Evolutionary conservation across 306 rosid species (phyloP), one percentile per base, ranked within the genome.

Genomic region (cucumber (Cucumis sativus)): DNA sequence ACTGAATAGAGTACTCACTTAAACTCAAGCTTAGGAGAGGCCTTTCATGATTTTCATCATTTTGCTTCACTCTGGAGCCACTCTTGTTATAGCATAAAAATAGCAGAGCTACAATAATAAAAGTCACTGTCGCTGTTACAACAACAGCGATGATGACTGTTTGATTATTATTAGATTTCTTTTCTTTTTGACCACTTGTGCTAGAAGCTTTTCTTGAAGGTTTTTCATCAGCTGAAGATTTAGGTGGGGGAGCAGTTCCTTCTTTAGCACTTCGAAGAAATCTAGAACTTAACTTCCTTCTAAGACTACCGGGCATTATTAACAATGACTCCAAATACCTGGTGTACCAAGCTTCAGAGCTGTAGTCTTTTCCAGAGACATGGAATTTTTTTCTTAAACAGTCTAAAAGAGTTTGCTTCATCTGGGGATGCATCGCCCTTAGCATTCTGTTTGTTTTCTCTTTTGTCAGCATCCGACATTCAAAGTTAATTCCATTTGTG

Each of bases 21-120:
- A 77, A 57, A 87, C 91, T 92, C 88, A 88, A 52, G 88, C 89
- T 87, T 75, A 95, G 97, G 63, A 95, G 92, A 41, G 99, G 98
- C 79, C 90, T 92, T 79, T 92, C 93, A 84, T 95, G 96, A 75
- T 79, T 90, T 80, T 82, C 93, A 83, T 95, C 99, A 72, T 77
- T 92, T 81, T 80, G 85, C 18, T 84, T 45, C 57, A 14, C 83
- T 82, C 47, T 75, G 54, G 72, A 79, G 25, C 86, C 86, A 68
- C 58, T 60, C 78, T 81, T 79, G 79, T 70, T 51, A 85, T 77
- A 92, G 81, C 90, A 90, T 20, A 88, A 51, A 76, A 90, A 88
- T 80, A 88, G 51, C 79, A 87, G 43, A 33, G 85, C 84, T 76
- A 86, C 96, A 87, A 82, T 73, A 52, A 85, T 14, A 85, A 91